phyloP scores from a whole-genome alignment of 768 basidiomycete species.

The Porpolomopsis calyptriformis region DNA sequence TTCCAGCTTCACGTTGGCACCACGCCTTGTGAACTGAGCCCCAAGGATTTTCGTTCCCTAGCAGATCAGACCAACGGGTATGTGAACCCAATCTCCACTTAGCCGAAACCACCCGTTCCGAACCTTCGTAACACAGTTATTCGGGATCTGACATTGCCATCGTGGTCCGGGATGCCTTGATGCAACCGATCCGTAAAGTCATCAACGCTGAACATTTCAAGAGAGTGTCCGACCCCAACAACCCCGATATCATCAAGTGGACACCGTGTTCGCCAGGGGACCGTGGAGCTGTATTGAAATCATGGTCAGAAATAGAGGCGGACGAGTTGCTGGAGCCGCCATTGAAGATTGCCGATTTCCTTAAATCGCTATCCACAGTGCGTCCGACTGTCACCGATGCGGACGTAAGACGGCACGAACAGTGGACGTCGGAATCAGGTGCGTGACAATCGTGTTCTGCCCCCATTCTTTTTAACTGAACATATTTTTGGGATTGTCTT shows the following conservation, averaged over 20 bases:
- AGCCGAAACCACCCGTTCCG: too few species aligned
- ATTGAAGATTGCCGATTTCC: constrained; percentile 66
- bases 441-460: constrained; percentile 24
- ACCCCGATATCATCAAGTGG: constrained; percentile 42
- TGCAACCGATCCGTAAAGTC: constrained; percentile 97
- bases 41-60: constrained; percentile 68
- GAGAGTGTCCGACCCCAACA: constrained; percentile 25
- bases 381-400: constrained; percentile 82
- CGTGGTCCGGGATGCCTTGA: constrained; percentile 90
- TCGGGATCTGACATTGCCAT: constrained; percentile 49
- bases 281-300: constrained; percentile 70
- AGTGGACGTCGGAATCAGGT: constrained; percentile 83
- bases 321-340: constrained; percentile 89
- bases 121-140: not conserved
- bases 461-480: constrained; percentile 1
- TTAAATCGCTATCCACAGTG: constrained; percentile 66
- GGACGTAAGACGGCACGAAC: constrained; percentile 76
- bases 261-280: constrained; percentile 97
- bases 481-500: not conserved
- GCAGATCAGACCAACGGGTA: constrained; percentile 80
- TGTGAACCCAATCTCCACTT: too few species aligned
- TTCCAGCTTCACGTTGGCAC: constrained; percentile 93
- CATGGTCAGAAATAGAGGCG: constrained; percentile 79
- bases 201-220: constrained; percentile 95
- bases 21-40: constrained; percentile 76